Base-by-base conservation (phyloP, 2,329 filamentous ascomycete genomes). In the Decorospora gaudefroyi region DNA sequence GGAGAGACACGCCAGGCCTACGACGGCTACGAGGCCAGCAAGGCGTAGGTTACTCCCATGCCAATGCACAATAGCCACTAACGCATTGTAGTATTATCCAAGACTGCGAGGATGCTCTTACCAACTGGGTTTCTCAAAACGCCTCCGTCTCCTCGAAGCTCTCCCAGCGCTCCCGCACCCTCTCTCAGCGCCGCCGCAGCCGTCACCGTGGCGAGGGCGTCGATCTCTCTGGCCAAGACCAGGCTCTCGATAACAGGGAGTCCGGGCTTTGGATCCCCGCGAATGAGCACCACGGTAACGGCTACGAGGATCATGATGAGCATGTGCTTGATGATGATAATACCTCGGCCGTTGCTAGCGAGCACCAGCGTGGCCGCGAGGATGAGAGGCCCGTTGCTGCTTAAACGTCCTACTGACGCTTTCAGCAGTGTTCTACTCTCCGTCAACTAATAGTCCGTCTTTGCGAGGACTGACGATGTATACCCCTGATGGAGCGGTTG, bases 1-100 rank as follows among this genome's bases (percentile, higher is more conserved):
- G 93, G 93, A 60, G 93, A 99, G 80, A 97, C 92, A 13, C 88
- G 93, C 54, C 84, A 89, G 39, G 91, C 93, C 1, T 99, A 99
- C 68, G 93, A 99, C 66, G 93, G 93, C 51, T 99, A 99, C 70
- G 93, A 99, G 72, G 91, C 91, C 51, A 95, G 89, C 81, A 97
- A 96, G 77, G 92, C 83, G 76, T 78, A 72, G 47, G 73, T 72
- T 27, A 13, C 9, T 21, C 7, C 4, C 15, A 7, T 4, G 19
- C 6, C 21, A 4, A 17, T n/a, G 15, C 11, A 5, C 26, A 13
- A 17, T 36, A 15, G 22, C 0, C 9, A 27, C 61, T 68, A 46
- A 70, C 45, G 34, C 17, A 22, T 9, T 18, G 47, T 31, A 78
- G 88, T 54, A 97, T 99, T 74, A 97, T 99, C 66, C 93, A 99